Conservation (phyloP, 768 basidiomycete genomes). For the Pulveroboletus sp. region DNA sequence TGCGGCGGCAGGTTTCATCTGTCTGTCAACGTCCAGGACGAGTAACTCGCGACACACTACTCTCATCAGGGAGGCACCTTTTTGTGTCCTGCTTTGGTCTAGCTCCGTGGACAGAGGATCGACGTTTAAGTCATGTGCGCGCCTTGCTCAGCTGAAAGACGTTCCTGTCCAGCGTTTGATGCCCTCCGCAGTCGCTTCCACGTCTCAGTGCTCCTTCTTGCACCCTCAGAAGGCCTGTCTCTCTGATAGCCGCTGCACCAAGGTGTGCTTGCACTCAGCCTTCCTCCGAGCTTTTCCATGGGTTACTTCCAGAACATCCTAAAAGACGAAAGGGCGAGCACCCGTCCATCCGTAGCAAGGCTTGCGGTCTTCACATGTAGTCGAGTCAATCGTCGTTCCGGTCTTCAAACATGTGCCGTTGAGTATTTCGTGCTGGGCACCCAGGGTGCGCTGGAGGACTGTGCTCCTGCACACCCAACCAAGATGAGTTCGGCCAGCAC, state of each 20-base stretch:
- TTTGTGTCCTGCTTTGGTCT: not conserved
- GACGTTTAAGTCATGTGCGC: slow-evolving; percentile 1
- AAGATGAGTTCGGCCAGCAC: not conserved
- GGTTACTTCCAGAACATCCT: not conserved
- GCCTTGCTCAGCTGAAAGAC: too few species aligned
- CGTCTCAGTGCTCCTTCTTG: not conserved
- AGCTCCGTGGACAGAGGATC: slow-evolving; percentile 12
- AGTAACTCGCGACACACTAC: not conserved
- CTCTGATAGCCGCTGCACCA: not conserved
- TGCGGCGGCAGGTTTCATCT: not conserved
- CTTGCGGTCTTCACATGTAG: not conserved
- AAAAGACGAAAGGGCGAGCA: not conserved
- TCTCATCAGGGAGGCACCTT: not conserved
- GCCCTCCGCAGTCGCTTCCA: not conserved
- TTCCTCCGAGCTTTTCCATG: not conserved
- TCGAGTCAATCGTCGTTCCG: not conserved
- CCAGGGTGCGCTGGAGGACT: not conserved
- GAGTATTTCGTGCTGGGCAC: not conserved
- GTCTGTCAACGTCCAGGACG: not conserved
- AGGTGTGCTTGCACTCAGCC: not conserved
- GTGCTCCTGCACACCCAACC: not conserved
- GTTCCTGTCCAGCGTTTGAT: not conserved
- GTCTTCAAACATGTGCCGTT: not conserved
- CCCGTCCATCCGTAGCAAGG: slow-evolving; percentile 8
- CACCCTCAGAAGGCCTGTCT: not conserved